These are phyloP conservation scores for Mycogone perniciosa DNA, from an alignment of 2,329 filamentous ascomycete genomes.

Conservation along the genomic window DNA sequence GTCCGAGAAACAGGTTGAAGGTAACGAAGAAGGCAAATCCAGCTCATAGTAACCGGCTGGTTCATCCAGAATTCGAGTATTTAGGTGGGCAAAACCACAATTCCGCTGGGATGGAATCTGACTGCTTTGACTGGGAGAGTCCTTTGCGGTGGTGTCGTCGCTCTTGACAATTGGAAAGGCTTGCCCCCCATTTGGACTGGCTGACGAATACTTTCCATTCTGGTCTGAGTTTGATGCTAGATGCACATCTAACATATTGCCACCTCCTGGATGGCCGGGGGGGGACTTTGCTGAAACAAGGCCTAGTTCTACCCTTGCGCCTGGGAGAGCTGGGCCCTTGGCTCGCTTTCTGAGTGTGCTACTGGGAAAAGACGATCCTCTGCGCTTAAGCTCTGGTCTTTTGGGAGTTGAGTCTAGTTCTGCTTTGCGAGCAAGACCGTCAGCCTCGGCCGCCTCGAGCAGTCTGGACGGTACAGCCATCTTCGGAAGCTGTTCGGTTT, in stretches of 20 bases:
- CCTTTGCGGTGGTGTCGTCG: too few species aligned
- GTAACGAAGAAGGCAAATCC: not conserved
- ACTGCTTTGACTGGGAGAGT: too few species aligned
- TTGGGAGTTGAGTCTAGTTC: slow-evolving; percentile 23
- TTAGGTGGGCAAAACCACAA: not conserved
- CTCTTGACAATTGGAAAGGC: too few species aligned
- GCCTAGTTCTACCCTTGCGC: not conserved
- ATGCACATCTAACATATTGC: too few species aligned
- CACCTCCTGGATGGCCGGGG: too few species aligned
- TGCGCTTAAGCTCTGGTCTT: slow-evolving; percentile 4
- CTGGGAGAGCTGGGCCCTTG: not conserved
- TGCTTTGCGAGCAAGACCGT: slow-evolving; percentile 24
- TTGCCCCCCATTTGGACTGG: too few species aligned
- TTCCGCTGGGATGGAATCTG: too few species aligned
- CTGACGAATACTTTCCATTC: too few species aligned
- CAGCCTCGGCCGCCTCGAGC: slow-evolving; percentile 34
- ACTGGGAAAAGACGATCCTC: not conserved
- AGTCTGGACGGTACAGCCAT: slow-evolving; percentile 35
- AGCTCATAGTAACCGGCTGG: not conserved
- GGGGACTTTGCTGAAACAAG: not conserved
- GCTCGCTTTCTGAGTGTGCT: slow-evolving; percentile 1
- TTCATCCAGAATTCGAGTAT: not conserved
- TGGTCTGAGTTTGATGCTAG: too few species aligned
- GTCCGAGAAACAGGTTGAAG: not conserved
- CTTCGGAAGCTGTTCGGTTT: slow-evolving; percentile 28